These are phyloP conservation scores for Cicer arietinum DNA, from an alignment of 306 rosid genomes.

Conservation along the genomic window DNA sequence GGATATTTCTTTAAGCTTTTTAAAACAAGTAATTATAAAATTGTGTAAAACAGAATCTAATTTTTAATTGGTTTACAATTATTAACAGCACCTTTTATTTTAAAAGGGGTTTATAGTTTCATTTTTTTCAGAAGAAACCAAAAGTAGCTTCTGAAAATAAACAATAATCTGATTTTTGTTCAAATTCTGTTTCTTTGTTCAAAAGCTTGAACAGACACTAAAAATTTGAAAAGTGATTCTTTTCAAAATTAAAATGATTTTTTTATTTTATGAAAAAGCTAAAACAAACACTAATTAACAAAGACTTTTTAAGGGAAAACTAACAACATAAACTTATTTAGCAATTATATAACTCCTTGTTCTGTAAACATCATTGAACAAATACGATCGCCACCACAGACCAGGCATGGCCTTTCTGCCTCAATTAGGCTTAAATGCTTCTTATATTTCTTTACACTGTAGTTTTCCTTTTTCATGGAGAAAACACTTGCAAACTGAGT, in stretches of 20 bases:
- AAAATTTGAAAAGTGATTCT: too few relatives aligned
- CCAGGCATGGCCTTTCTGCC: too few relatives aligned
- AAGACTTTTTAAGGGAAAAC: too few relatives aligned
- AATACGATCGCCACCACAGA: too few relatives aligned
- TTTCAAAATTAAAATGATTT: too few relatives aligned
- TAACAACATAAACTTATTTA: too few relatives aligned
- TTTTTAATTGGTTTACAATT: constrained; percentile 7
- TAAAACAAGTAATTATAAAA: not conserved
- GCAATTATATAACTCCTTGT: too few relatives aligned
- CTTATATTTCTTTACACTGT: not conserved
- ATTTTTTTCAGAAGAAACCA: too few relatives aligned
- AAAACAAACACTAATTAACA: too few relatives aligned
- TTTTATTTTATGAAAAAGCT: too few relatives aligned
- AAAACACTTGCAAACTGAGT: constrained; percentile 33
- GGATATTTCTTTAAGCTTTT: not conserved
- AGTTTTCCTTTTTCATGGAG: constrained; percentile 14
- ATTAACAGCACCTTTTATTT: not conserved
- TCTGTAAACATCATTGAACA: too few relatives aligned
- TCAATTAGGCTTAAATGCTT: too few relatives aligned
- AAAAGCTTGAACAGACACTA: not conserved
- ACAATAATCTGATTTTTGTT: not conserved
- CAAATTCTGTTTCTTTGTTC: not conserved
- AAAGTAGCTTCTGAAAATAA: not conserved
- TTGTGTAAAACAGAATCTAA: not conserved
- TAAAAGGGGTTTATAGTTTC: not conserved